A percentile compares a stretch with the other conserved stretches of the same genome.
These are phyloP conservation scores for Penicillium silybi DNA, from an alignment of 495 filamentous ascomycete species.

Conservation along the genomic window DNA sequence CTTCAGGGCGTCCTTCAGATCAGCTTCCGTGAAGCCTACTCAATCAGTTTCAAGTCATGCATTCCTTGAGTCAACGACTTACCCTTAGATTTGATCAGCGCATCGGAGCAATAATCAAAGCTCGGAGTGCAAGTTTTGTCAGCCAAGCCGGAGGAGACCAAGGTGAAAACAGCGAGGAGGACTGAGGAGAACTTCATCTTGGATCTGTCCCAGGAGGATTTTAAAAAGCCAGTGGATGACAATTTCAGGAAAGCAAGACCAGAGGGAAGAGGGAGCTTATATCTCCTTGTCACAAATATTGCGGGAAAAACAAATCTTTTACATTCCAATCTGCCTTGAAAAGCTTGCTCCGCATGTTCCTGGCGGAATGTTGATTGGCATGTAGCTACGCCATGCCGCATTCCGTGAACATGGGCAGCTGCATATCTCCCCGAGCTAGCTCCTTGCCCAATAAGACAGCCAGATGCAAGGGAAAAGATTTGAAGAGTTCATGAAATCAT, in stretches of 20 bases:
- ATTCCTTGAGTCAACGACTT: neutral
- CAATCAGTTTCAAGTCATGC: neutral
- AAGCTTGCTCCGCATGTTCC: constrained; percentile 13
- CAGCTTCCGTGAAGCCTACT: constrained; percentile 33
- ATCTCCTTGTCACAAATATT: neutral
- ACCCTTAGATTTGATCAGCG: constrained; percentile 34
- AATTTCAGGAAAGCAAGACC: neutral
- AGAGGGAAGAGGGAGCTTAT: neutral
- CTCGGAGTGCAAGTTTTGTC: constrained; percentile 38
- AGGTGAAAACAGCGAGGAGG: constrained; percentile 21
- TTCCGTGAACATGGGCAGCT: neutral
- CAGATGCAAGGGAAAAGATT: neutral
- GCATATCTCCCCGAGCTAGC: neutral
- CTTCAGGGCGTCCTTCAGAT: constrained; percentile 29
- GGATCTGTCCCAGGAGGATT: neutral
- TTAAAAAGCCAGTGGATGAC: neutral
- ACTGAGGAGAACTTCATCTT: constrained; percentile 29
- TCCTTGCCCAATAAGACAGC: neutral
- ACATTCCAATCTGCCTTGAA: constrained; percentile 10
- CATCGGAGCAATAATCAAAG: constrained; percentile 39
- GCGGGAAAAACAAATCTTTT: constrained; percentile 4
- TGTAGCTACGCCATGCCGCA: constrained; percentile 18
- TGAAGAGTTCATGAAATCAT: neutral
- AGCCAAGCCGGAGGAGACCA: constrained; percentile 26
- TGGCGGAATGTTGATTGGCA: constrained; percentile 21